Evolutionary conservation across 345 rosid species (phyloP).

Genomic region (Firmiana major): DNA sequence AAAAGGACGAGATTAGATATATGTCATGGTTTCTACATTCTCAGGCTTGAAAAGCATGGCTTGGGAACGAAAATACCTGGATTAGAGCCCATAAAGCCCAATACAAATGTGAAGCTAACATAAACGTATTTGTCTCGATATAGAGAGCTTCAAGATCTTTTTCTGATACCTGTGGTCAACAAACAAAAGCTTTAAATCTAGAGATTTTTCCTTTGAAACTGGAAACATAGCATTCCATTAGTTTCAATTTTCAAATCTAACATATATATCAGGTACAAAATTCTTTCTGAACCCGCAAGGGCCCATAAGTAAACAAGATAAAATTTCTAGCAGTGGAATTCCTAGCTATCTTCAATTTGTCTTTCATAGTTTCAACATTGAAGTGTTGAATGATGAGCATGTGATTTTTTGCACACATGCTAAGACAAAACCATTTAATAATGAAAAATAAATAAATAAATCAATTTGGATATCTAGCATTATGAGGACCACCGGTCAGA

Average conservation of each 20-base stretch:
- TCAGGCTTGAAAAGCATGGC: background rate
- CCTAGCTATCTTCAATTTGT: background rate
- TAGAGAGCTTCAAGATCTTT: constrained; percentile 60
- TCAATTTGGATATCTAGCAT: background rate
- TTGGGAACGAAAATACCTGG: constrained; percentile 48
- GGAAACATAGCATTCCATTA: background rate
- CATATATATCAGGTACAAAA: background rate
- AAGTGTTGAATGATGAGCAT: background rate
- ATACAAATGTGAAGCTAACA: constrained; percentile 73
- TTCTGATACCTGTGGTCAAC: constrained; percentile 46
- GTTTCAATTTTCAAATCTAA: background rate
- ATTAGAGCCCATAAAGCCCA: constrained; percentile 97
- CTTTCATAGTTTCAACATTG: background rate
- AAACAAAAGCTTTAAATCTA: background rate
- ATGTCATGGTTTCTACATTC: background rate
- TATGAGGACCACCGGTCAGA: background rate
- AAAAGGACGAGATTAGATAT: background rate
- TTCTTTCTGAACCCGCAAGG: too few species aligned
- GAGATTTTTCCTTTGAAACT: background rate
- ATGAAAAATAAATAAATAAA: too few species aligned
- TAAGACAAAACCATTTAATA: background rate
- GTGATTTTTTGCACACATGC: background rate
- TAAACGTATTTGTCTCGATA: constrained; percentile 65
- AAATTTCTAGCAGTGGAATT: too few species aligned
- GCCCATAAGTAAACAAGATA: too few species aligned